Base-by-base conservation (phyloP, 805 yeast species). In the Scheffersomyces ergatensis region DNA sequence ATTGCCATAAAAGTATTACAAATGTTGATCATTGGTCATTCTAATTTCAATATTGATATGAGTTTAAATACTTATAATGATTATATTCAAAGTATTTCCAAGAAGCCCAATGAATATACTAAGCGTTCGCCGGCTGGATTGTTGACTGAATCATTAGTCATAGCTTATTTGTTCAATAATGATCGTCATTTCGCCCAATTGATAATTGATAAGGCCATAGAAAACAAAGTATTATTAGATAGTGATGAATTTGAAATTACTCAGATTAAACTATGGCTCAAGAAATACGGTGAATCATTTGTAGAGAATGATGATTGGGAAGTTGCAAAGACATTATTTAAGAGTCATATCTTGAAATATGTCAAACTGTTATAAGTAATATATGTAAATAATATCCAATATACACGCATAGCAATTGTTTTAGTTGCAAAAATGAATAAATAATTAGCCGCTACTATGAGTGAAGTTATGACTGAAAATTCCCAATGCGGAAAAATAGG, bases 141-240 rank as follows among this genome's bases (percentile, higher is more conserved):
- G 4, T 47, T 78, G 18, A 70, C 78, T 1, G 80, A 79, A 46
- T 57, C 79, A 2, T 50, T 79, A 29, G 56, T 78, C 21, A 45
- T 74, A 13, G 69, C 74, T 0, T 65, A 55, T 40, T 53, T 80
- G 27, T 65, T 67, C 16, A 63, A 67, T 29, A 60, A 66, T 33
- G 83, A 80, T 52, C 57, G 82, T 33, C 78, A 75, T 44, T 78
- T 80, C 56, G 82, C 83, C 0, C 62, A 67, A 39, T 69, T 77
- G 33, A 53, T 78, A 11, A 63, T 68, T 44, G 80, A 77, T 33
- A 76, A 75, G 47, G 75, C 78, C 0, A 49, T 64, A 0, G 62
- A 58, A 27, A 42, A 35, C 23, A 33, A 38, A 4, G 43, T 62
- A 11, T 31, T 77, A 2, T 21, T 21, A 21, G 9, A 7, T 7